Evolutionary conservation across 1,139 yeast genomes (phyloP), one percentile per base, ranked within the genome.

Genomic region (Petasospora fabianii): DNA sequence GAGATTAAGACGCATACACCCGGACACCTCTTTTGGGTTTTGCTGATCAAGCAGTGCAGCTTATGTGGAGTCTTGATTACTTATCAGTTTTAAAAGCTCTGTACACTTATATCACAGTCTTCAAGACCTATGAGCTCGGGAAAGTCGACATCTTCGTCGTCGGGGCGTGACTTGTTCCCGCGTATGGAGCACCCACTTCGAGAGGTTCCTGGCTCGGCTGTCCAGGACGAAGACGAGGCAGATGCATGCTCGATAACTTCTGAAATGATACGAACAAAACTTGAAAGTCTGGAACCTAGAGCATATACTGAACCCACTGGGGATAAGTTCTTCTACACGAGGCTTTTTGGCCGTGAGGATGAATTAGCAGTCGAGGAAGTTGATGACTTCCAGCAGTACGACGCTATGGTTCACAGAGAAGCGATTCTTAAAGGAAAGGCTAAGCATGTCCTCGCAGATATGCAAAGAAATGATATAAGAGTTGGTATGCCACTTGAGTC

Each of bases 241-340:
- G 50, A 43, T 18, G 33, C 9, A 8, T 35, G 42, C 27, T 48
- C 54, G 5, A 39, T 50, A 11, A 35, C 45, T 1, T 38, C 48
- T 1, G 32, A 34, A 7, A 38, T 38, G 29, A 43, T 50, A 20
- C 29, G 47, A n/a, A 37, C 40, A 4, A 46, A 35, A 33, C 24
- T 50, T 3, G 36, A 43, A 24, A 12, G 16, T 9, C 28, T 47
- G 17, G 41, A 44, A 10, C 47, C 43, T 1, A 3, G 41, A 3
- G 42, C 29, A 1, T 47, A 47, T 50, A 44, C 42, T 3, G 47
- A 47, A 19, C 39, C 35, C n/a, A 35, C 33, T 0, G 46, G 47
- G 17, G 55, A 47, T 24, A 47, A 46, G 40, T 53, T 54, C 41
- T 54, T 49, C 42, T 54, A 44, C 32, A 44, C 56, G 3, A 38